A percentile compares a stretch with the other conserved stretches of the same genome.
phyloP scores from a whole-genome alignment of 345 rosid species.

The Salix arbutifolia region DNA sequence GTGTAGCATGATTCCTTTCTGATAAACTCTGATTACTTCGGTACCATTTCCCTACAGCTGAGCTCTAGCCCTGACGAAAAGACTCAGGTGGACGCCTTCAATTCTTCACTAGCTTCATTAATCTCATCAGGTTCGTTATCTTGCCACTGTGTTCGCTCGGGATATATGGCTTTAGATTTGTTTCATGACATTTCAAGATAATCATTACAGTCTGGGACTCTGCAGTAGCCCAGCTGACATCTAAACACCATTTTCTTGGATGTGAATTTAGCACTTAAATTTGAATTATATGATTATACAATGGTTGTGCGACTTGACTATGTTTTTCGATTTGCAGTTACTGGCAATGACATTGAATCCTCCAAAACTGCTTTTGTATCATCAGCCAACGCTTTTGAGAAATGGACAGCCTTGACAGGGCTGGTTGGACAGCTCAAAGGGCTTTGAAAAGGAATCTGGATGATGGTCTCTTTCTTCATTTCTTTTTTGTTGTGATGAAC shows the following conservation, averaged over 20 bases:
- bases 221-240: not conserved
- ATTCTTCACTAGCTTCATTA: constrained; percentile 69
- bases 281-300: not conserved
- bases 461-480: not conserved
- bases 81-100: constrained; percentile 64
- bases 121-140: constrained; percentile 63
- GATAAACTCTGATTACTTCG: constrained; percentile 9
- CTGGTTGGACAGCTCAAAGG: constrained; percentile 64
- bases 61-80: constrained; percentile 65
- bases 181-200: not conserved
- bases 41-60: constrained; percentile 43
- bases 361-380: constrained; percentile 70
- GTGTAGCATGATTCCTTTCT: not conserved
- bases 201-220: not conserved
- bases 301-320: not conserved
- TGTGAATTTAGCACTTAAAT: no score
- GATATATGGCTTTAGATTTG: not conserved
- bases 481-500: not conserved
- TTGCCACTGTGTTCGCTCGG: not conserved
- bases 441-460: constrained; percentile 27
- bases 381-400: constrained; percentile 79
- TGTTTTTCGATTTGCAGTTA: constrained; percentile 41
- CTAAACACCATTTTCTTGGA: not conserved
- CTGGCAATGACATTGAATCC: constrained; percentile 61
- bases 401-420: constrained; percentile 74